Conservation (phyloP, 371 early-diverging fungal species). For the Amoeboaphelidium protococcarum region DNA sequence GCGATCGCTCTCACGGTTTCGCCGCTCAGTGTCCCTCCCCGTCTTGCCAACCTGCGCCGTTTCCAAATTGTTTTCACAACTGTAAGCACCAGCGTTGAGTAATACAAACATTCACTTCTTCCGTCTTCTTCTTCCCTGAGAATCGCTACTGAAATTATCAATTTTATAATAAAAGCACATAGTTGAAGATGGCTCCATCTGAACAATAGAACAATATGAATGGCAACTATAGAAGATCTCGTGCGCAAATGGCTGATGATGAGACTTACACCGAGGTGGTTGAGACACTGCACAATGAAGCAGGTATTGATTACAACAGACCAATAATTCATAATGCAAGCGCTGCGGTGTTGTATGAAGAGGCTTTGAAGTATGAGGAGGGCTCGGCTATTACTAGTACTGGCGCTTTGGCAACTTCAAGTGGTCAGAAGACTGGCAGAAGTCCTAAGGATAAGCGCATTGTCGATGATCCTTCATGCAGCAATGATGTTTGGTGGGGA, state of each 20-base stretch:
- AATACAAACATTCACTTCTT: too few species aligned
- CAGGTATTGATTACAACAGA: conserved; percentile 21
- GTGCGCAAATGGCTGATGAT: background rate
- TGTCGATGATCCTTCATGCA: conserved; percentile 55
- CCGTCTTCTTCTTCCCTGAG: too few species aligned
- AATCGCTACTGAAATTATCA: too few species aligned
- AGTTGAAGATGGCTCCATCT: too few species aligned
- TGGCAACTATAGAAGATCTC: too few species aligned
- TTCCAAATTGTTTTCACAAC: too few species aligned
- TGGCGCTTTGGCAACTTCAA: conserved; percentile 70
- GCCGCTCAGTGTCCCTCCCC: too few species aligned
- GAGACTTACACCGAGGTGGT: conserved; percentile 5
- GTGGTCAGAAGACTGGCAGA: conserved; percentile 70
- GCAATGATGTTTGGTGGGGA: conserved; percentile 89
- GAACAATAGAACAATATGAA: too few species aligned
- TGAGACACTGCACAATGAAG: conserved; percentile 18
- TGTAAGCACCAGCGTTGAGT: too few species aligned
- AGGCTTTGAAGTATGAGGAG: conserved; percentile 57
- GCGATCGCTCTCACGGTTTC: too few species aligned
- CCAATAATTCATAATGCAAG: conserved; percentile 27
- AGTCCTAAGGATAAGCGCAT: conserved; percentile 83
- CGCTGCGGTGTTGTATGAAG: conserved; percentile 68
- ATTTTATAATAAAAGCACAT: too few species aligned
- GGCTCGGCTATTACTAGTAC: conserved; percentile 65
- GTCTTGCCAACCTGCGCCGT: too few species aligned